Base-by-base conservation (phyloP, 2,329 filamentous ascomycete species). In the Fusarium lateritium region DNA sequence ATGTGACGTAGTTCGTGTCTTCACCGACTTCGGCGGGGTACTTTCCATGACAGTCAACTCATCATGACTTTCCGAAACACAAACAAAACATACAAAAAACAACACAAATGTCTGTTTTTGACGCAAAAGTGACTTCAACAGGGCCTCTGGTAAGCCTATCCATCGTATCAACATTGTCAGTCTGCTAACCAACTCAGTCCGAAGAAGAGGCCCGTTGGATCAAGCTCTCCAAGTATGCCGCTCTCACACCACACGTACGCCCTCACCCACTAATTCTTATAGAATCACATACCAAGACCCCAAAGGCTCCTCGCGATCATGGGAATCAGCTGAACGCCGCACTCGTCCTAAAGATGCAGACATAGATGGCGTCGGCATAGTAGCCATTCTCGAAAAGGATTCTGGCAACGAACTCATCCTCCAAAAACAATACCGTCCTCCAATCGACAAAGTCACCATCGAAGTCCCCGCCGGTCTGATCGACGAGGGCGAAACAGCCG, bases 351-450 rank as follows among this genome's bases (percentile, higher is more conserved):
- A 83, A 56, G 83, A 79, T 67, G 83, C 84, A 59, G 86, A 88
- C 34, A 89, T 93, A 54, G 92, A 94, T 73, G 91, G 89, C 53
- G 91, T 94, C 15, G 91, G 91, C 62, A 92, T 94, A 59, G 84
- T 92, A 17, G 91, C 91, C 42, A 87, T 94, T 67, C 81, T 94
- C 15, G 81, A 88, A 66, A 86, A 84, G 68, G 76, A 83, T 10
- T 79, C 79, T 1, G 86, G 85, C 79, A 72, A 82, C 73, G 82
- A 89, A 73, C 84, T 91, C 44, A 78, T 92, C 21, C 83, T 92
- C 2, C 89, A 91, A 77, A 91, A 89, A 77, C 90, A 92, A 76
- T 92, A 86, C 78, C 84, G 89, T 2, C 88, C 89, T 1, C 89
- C 89, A 1, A 79, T 91, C 28, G 83, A 87, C 74, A 83, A 83